Conservation (phyloP, 202 grass and related monocot species). For the Hordeum pubiflorum region DNA sequence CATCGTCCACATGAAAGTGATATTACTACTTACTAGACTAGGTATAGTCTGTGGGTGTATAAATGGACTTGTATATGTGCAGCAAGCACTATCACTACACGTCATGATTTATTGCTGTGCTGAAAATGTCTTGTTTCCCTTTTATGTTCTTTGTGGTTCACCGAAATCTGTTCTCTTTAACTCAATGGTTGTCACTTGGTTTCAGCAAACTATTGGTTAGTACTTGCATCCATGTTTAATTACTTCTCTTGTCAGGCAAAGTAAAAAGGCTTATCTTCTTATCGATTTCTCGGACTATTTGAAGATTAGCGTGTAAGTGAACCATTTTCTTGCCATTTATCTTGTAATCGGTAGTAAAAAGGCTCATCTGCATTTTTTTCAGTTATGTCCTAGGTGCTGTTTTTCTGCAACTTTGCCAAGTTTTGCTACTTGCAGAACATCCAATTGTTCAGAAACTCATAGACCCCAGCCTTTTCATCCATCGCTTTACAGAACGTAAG, state of each 20-base stretch:
- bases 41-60: neutral
- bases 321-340: constrained; percentile 11
- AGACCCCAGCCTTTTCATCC: constrained; percentile 93
- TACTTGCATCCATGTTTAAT: constrained; percentile 7
- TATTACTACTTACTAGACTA: neutral
- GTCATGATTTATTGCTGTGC: neutral
- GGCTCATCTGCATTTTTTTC: constrained; percentile 36
- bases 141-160: neutral
- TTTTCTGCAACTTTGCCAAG: constrained; percentile 94
- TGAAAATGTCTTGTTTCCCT: neutral
- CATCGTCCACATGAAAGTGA: neutral
- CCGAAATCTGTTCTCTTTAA: neutral
- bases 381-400: constrained; percentile 94
- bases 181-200: neutral
- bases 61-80: neutral
- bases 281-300: constrained; percentile 91
- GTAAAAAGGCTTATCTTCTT: constrained; percentile 78
- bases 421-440: constrained; percentile 62
- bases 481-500: constrained; percentile 94
- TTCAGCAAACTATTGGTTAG: neutral
- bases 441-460: constrained; percentile 79
- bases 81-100: neutral
- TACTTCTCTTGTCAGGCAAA: constrained; percentile 59
- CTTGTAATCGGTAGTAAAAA: constrained; percentile 10
- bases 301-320: constrained; percentile 78